A percentile compares a stretch with the other conserved stretches of the same genome.
Evolutionary conservation across 257 asterid species (phyloP).

Genomic region (Parsonsia alboflavescens): DNA sequence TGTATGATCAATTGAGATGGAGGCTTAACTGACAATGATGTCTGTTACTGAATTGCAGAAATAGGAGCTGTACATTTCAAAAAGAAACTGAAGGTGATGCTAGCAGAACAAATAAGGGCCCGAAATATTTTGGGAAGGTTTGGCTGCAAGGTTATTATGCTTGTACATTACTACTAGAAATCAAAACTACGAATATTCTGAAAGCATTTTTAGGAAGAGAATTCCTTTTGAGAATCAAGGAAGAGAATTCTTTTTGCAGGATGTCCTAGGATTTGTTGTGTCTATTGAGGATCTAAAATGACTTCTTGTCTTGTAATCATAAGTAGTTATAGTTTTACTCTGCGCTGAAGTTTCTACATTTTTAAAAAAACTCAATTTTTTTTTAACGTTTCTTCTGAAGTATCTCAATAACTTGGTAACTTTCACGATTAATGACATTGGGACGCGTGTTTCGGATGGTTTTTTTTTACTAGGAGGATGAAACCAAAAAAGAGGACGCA

Average conservation of each 20-base stretch:
- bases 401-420: too few species aligned
- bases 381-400: too few species aligned
- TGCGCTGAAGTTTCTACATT: too few species aligned
- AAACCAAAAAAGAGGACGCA: too few species aligned
- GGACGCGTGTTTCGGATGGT: background rate
- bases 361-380: too few species aligned
- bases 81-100: background rate
- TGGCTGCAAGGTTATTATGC: background rate
- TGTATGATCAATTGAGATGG: background rate
- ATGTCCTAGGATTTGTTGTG: background rate
- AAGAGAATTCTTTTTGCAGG: conserved; percentile 5
- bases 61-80: background rate
- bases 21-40: background rate
- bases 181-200: background rate
- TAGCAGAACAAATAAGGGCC: background rate
- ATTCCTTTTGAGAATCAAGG: background rate
- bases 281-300: background rate
- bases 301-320: background rate
- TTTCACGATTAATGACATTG: background rate
- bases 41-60: background rate
- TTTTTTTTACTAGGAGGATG: background rate
- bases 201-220: background rate
- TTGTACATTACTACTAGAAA: background rate
- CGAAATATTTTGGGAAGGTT: background rate
- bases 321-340: background rate